phyloP scores from a whole-genome alignment of 2,329 filamentous ascomycete species.

The Exophiala xenobiotica region DNA sequence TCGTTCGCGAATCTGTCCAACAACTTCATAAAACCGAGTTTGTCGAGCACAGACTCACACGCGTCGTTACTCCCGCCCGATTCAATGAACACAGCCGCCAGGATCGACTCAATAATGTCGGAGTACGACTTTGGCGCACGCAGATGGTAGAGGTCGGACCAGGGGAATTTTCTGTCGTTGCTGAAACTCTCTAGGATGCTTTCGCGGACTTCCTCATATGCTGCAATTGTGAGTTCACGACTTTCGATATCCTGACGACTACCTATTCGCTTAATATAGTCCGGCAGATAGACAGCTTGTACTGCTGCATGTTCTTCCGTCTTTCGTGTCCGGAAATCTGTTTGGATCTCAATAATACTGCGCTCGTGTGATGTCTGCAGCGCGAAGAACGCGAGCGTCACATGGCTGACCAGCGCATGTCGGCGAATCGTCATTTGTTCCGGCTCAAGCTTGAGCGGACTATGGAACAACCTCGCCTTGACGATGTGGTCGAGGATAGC shows the following conservation, averaged over 20 bases:
- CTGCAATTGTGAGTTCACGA: constrained; percentile 12
- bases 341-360: constrained; percentile 12
- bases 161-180: constrained; percentile 64
- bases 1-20: constrained; percentile 26
- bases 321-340: constrained; percentile 33
- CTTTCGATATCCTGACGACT: background rate
- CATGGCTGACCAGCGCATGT: constrained; percentile 73
- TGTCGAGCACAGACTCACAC: constrained; percentile 62
- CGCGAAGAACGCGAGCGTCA: constrained; percentile 72
- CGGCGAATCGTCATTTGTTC: constrained; percentile 72
- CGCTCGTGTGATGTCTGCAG: constrained; percentile 6
- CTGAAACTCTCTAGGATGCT: constrained; percentile 54
- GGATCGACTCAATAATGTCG: constrained; percentile 75
- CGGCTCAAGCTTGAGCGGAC: constrained; percentile 46
- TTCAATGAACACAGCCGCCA: constrained; percentile 85
- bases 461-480: constrained; percentile 54
- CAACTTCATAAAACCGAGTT: constrained; percentile 57
- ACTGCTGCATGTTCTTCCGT: constrained; percentile 31
- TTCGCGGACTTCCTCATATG: constrained; percentile 50
- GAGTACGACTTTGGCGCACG: constrained; percentile 74
- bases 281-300: constrained; percentile 15
- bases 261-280: constrained; percentile 21
- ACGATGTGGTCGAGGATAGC: constrained; percentile 78
- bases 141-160: constrained; percentile 67
- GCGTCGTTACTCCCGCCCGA: constrained; percentile 58